Evolutionary conservation across 305 asterid genomes (phyloP).

Genomic region (Fraxinus paxiana): DNA sequence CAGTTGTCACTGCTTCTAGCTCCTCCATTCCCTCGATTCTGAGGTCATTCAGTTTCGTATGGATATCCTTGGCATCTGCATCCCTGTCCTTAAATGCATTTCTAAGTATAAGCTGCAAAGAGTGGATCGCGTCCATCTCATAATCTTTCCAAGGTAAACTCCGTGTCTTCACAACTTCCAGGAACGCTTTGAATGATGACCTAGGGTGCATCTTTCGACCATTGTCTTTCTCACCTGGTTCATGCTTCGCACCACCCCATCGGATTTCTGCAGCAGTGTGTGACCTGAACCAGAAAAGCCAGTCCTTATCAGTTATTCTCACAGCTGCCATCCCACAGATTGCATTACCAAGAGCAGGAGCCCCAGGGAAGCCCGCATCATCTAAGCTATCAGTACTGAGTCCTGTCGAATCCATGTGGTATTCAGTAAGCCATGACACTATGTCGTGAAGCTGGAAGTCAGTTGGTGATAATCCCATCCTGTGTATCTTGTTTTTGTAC

Average conservation of each 20-base stretch:
- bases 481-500: constrained; percentile 49
- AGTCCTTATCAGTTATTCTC: constrained; percentile 62
- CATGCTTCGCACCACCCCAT: constrained; percentile 95
- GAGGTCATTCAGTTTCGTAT: constrained; percentile 61
- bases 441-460: constrained; percentile 68
- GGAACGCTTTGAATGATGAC: constrained; percentile 81
- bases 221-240: constrained; percentile 64
- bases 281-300: constrained; percentile 94
- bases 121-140: constrained; percentile 93
- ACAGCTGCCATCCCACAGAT: constrained; percentile 96
- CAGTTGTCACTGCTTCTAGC: constrained; percentile 82
- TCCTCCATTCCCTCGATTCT: constrained; percentile 77
- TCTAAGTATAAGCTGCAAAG: constrained; percentile 83
- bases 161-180: constrained; percentile 75
- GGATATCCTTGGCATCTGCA: constrained; percentile 43
- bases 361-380: constrained; percentile 87
- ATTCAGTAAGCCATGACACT: constrained; percentile 76
- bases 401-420: constrained; percentile 82
- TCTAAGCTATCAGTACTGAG: constrained; percentile 81
- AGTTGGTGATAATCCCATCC: constrained; percentile 58
- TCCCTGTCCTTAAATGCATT: constrained; percentile 56
- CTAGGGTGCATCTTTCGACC: constrained; percentile 82
- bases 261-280: constrained; percentile 84
- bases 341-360: constrained; percentile 68
- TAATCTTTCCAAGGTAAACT: constrained; percentile 82